phyloP scores from a whole-genome alignment of 257 asterid genomes.

The Nicotiana benthamiana region DNA sequence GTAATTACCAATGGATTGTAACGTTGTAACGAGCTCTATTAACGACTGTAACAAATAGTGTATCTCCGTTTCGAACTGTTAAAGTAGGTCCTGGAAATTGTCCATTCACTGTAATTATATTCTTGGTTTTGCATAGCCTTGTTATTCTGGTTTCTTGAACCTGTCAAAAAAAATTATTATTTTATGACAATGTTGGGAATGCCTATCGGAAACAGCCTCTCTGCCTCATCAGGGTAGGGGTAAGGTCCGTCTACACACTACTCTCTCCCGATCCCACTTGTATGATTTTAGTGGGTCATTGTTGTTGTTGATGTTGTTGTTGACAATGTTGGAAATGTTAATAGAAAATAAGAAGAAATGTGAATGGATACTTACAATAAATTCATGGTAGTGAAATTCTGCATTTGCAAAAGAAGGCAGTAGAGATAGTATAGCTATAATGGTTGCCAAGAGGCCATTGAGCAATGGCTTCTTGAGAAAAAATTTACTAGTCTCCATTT shows the following conservation, averaged over 20 bases:
- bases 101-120: conserved; percentile 52
- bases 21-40: conserved; percentile 50
- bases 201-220: no score
- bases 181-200: not conserved
- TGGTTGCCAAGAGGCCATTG: not conserved
- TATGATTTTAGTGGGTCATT: no score
- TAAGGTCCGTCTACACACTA: no score
- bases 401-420: conserved; percentile 25
- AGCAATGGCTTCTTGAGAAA: not conserved
- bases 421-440: conserved; percentile 17
- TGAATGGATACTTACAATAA: conserved; percentile 25
- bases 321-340: not conserved
- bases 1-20: conserved; percentile 54
- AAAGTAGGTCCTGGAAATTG: conserved; percentile 74
- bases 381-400: conserved; percentile 42
- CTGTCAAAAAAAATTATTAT: conserved; percentile 10
- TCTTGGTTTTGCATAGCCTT: conserved; percentile 46
- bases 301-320: no score
- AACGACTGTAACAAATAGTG: conserved; percentile 38
- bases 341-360: not conserved
- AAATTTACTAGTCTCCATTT: conserved; percentile 17
- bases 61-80: conserved; percentile 45
- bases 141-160: conserved; percentile 39
- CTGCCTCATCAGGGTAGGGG: no score
- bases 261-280: no score